Evolutionary conservation across 495 filamentous ascomycete species (phyloP).

Genomic region (Umbilicaria muhlenbergii): DNA sequence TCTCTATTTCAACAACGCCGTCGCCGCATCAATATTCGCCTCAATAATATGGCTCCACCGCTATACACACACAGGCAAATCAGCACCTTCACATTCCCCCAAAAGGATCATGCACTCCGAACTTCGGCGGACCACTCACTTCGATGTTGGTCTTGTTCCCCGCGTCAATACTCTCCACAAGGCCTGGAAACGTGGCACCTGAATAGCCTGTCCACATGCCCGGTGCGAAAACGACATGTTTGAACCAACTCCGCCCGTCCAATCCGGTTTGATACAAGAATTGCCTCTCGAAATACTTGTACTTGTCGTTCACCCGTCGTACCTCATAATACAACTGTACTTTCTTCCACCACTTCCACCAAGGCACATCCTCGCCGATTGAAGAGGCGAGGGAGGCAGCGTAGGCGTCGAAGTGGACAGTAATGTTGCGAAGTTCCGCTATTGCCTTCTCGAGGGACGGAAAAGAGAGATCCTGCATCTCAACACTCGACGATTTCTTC

Average conservation of each 20-base stretch:
- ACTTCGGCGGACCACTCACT: constrained; percentile 1
- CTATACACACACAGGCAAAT: background rate
- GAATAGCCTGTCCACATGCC: constrained; percentile 82
- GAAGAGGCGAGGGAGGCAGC: constrained; percentile 34
- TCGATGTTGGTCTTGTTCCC: constrained; percentile 22
- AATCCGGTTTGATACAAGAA: constrained; percentile 43
- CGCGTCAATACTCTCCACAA: constrained; percentile 44
- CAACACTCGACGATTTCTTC: constrained; percentile 11
- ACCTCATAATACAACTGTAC: constrained; percentile 41
- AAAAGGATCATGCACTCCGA: constrained; percentile 3
- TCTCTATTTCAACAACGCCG: background rate
- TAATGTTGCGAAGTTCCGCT: constrained; percentile 26
- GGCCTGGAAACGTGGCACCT: constrained; percentile 50
- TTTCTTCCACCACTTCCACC: constrained; percentile 66
- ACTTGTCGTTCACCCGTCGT: constrained; percentile 39
- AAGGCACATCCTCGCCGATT: constrained; percentile 40
- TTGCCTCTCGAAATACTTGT: constrained; percentile 45
- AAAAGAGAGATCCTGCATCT: constrained; percentile 25
- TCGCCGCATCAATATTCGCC: background rate
- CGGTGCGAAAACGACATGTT: constrained; percentile 58
- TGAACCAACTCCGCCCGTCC: constrained; percentile 46
- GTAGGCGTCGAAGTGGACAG: constrained; percentile 35
- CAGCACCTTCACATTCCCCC: background rate
- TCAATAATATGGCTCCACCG: constrained; percentile 1
- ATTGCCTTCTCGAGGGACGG: constrained; percentile 30